Evolutionary conservation across 352 stramenopile species (phyloP), one percentile per base, ranked within the genome.

Genomic region (Phytopythium montanum): DNA sequence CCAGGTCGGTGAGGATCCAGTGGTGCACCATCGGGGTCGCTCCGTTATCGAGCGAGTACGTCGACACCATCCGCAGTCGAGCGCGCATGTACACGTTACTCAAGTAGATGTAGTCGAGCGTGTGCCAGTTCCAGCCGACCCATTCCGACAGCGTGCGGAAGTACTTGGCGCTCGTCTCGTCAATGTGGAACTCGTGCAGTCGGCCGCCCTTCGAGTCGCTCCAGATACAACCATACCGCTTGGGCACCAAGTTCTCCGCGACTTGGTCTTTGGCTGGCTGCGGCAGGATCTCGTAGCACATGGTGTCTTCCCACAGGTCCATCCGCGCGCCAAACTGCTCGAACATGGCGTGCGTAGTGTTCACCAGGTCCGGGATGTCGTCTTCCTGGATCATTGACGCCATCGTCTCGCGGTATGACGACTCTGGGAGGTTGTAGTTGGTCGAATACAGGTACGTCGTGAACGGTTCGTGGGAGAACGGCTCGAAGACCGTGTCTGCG

Each of bases 211-310:
- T 48, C 52, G 56, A 50, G 25, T 55, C 58, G 21, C 41, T 61
- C 54, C 50, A 64, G 10, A 67, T 60, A 25, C 64, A 70, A 34
- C 64, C 64, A 25, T 70, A 54, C 42, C 64, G 59, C 13, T 52
- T 31, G 1, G 64, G 44, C 12, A 39, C 23, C 23, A 69, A 12
- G 16, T 54, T n/a, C 1, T 59, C 16, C 2, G 13, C 39, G 0
- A n/a, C 8, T 9, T 58, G 8, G 8, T 53, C 64, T 16, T 21
- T n/a, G 1, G 39, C 29, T 2, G 45, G 34, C 33, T 59, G 49
- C 3, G 26, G 21, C 16, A 54, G 60, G 16, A 65, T 57, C 44
- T 70, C 64, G 44, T 67, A 70, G 26, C 64, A 70, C 0, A 70
- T 33, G 10, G 55, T 34, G 13, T 55, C 61, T 21, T 64, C 59